These are phyloP conservation scores for Plantago major DNA, from an alignment of 257 asterid species.

Conservation along the genomic window DNA sequence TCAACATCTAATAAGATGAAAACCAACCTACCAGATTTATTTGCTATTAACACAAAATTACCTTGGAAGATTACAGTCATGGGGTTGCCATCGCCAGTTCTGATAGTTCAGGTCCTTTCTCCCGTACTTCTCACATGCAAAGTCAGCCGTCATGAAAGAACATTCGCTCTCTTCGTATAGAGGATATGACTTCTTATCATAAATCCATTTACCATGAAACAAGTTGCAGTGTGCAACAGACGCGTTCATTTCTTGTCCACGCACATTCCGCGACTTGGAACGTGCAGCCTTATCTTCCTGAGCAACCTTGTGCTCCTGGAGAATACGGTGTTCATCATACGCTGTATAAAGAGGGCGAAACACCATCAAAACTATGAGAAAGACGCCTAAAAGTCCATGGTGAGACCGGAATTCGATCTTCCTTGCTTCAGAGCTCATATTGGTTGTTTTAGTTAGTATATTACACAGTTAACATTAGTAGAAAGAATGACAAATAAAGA, in stretches of 20 bases:
- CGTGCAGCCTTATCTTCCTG: neutral
- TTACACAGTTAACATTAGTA: too few relatives aligned
- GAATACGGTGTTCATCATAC: neutral
- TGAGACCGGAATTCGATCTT: neutral
- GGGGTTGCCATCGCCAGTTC: conserved; percentile 10
- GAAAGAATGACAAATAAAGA: too few relatives aligned
- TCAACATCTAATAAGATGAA: too few relatives aligned
- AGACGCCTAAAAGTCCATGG: neutral
- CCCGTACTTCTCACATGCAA: conserved; percentile 29
- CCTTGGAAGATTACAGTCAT: conserved; percentile 27
- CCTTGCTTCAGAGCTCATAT: neutral
- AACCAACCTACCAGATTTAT: neutral
- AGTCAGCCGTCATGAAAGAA: conserved; percentile 20
- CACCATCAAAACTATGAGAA: conserved; percentile 2
- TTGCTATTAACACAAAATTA: neutral
- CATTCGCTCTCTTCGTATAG: neutral
- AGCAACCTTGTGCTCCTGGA: neutral
- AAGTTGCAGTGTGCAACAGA: conserved; percentile 2
- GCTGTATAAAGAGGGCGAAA: neutral
- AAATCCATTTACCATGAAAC: conserved; percentile 7
- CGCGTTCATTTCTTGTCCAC: neutral
- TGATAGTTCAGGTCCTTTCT: conserved; percentile 23
- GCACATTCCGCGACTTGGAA: neutral
- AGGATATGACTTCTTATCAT: neutral
- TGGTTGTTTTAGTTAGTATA: too few relatives aligned